Base-by-base conservation (phyloP, 352 stramenopile genomes). In the Globisporangium middletonii region DNA sequence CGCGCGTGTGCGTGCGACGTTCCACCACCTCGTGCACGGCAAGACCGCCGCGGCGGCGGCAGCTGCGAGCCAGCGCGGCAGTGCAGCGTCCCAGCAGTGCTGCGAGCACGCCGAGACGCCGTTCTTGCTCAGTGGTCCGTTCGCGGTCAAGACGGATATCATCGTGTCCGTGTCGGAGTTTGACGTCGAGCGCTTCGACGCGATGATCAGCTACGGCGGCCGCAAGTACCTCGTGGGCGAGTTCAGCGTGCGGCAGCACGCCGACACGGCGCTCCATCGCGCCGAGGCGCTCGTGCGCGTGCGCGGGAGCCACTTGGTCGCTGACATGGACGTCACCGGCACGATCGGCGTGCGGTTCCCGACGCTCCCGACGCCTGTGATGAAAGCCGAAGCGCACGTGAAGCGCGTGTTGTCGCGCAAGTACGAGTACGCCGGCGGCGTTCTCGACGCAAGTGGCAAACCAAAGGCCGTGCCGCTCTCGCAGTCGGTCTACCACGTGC, bases 211-310 rank as follows among this genome's bases (percentile, higher is more conserved):
- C 18, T 85, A 78, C 50, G 52, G 64, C 42, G 79, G 79, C 4
- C 72, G 79, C 19, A 72, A 69, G 43, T 87, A 73, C 57, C 73
- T 59, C 33, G 50, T 89, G 1, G 79, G 79, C 0, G 76, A 77
- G 16, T 89, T 87, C 37, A 50, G 57, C 18, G 63, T 71, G 1
- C 71, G 71, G 12, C 63, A 73, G 18, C 72, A 83, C 52, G 79
- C 77, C 7, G 71, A 89, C 62, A 64, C 46, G 12, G 67, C 71
- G 23, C 62, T 83, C 15, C 63, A 79, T 28, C 57, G 64, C 33
- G 76, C 72, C 3, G 72, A 83, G 15, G 49, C 62, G 42, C 59
- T 43, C 7, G 67, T 77, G n/a, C 58, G 57, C 12, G 59, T 61
- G 12, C 65, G 68, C 9, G 73, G 67, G n/a, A 73, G 69, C 26